Evolutionary conservation across 768 basidiomycete genomes (phyloP).

Genomic region (Suillus cothurnatus): DNA sequence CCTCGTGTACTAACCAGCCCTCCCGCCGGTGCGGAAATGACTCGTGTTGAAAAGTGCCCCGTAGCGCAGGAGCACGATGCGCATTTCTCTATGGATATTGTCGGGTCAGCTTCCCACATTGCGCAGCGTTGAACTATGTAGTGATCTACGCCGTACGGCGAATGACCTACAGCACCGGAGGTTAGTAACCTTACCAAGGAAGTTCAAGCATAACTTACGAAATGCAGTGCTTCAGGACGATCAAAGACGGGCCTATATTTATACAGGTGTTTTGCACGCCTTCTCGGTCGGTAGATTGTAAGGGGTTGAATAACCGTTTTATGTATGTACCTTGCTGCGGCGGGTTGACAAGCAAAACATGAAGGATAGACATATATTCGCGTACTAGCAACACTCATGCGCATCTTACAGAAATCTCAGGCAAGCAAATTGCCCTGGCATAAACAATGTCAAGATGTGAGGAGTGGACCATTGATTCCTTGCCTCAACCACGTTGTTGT

Average conservation of each 20-base stretch:
- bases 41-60: slow-evolving; percentile 25
- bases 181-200: slow-evolving; percentile 22
- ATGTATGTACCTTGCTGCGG: slow-evolving; percentile 28
- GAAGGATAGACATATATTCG: slow-evolving; percentile 21
- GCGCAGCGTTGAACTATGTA: slow-evolving; percentile 25
- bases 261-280: slow-evolving; percentile 16
- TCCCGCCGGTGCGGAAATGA: slow-evolving; percentile 36
- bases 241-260: slow-evolving; percentile 20
- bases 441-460: slow-evolving; percentile 35
- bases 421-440: slow-evolving; percentile 23
- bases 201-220: slow-evolving; percentile 20
- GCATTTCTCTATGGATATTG: slow-evolving; percentile 21
- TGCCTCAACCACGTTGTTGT: slow-evolving; percentile 29
- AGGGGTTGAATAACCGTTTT: slow-evolving; percentile 24
- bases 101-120: slow-evolving; percentile 26
- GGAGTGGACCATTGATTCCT: slow-evolving; percentile 36
- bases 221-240: slow-evolving; percentile 22
- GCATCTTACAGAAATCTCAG: slow-evolving; percentile 31
- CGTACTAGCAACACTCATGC: slow-evolving; percentile 15
- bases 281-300: slow-evolving; percentile 21
- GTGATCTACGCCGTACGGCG: slow-evolving; percentile 7
- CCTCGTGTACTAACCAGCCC: slow-evolving; percentile 23
- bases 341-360: slow-evolving; percentile 26
- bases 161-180: slow-evolving; percentile 21
- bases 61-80: slow-evolving; percentile 20